Evolutionary conservation across 2,329 filamentous ascomycete species (phyloP).

Genomic region (Pseudogymnoascus sp.): DNA sequence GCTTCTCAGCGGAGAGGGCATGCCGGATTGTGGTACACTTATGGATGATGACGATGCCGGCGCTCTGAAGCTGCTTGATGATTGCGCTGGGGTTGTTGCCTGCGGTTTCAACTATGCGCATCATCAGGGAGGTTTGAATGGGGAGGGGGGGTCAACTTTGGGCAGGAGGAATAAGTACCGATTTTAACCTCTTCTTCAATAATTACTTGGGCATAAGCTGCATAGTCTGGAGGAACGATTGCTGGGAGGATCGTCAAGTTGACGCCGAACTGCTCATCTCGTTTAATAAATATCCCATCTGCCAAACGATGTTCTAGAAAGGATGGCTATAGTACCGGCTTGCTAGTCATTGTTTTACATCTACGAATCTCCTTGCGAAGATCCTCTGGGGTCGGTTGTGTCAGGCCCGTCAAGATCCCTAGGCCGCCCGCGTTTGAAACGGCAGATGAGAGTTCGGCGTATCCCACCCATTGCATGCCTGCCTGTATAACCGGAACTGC

Average conservation of each 20-base stretch:
- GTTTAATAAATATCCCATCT: background rate
- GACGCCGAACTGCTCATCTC: conserved; percentile 59
- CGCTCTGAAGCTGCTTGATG: conserved; percentile 75
- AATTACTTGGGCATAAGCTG: conserved; percentile 76
- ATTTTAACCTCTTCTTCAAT: conserved; percentile 84
- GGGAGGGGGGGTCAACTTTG: conserved; percentile 31
- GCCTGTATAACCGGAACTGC: conserved; percentile 71
- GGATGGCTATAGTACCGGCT: conserved; percentile 36
- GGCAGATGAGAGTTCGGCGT: conserved; percentile 78
- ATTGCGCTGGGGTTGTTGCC: conserved; percentile 82
- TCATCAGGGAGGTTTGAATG: conserved; percentile 11
- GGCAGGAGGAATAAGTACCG: background rate
- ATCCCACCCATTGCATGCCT: conserved; percentile 76
- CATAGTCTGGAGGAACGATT: conserved; percentile 80
- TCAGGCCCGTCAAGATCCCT: conserved; percentile 88
- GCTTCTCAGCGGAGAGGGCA: conserved; percentile 76
- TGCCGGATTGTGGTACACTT: conserved; percentile 94
- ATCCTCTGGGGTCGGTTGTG: conserved; percentile 80
- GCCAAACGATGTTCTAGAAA: background rate
- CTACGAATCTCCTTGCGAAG: conserved; percentile 82
- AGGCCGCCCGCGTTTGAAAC: conserved; percentile 92
- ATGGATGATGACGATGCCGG: conserved; percentile 71
- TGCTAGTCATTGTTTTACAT: conserved; percentile 66
- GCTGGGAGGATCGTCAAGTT: conserved; percentile 88
- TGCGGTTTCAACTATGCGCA: conserved; percentile 66